Evolutionary conservation across 768 basidiomycete species (phyloP), one percentile per base, ranked within the genome.

Genomic region (Mycena kentingensis): DNA sequence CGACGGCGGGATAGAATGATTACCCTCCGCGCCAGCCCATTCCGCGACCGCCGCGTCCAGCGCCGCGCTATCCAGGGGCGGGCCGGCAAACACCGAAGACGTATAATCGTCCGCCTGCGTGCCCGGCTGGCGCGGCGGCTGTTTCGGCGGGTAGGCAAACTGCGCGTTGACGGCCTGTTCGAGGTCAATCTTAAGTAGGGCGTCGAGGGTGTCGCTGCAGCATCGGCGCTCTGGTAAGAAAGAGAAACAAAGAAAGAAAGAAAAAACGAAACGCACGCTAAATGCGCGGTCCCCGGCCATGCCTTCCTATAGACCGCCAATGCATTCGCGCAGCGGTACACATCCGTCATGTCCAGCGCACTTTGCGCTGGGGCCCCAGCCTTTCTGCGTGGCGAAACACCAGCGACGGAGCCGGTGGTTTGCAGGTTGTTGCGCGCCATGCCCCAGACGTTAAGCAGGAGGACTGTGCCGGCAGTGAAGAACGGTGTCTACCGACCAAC

Each of bases 391-490:
- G 12, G 22, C 41, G 10, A 8, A 32, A 8, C 26, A 5, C 22
- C 41, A 7, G n/a, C 21, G 7, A 42, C 41, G 8, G 41, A 42
- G 11, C 41, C 41, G 11, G 41, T 25, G 11, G 41, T n/a, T 10
- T 42, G 11, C 25, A 24, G 22, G 24, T 24, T 42, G 19, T 26
- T 42, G 7, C 41, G 11, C 8, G 41, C 41, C 19, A 42, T 42
- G 27, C 44, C 45, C 53, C 53, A 49, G 24, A 28, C 34, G 21
- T 45, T 36, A 7, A 54, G 26, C 2, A 54, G 39, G 5, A 54
- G 25, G 1, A 52, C 43, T 25, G 46, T 50, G 16, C 28, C 51
- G 1, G 56, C 27, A 7, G 47, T 45, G 43, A 57, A 57, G 2
- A 50, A 2, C 2, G 56, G 26, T 13, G 15, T 37, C 53, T 54